Conservation (phyloP, 2,329 filamentous ascomycete genomes). For the Aspergillus ochraceoroseus region DNA sequence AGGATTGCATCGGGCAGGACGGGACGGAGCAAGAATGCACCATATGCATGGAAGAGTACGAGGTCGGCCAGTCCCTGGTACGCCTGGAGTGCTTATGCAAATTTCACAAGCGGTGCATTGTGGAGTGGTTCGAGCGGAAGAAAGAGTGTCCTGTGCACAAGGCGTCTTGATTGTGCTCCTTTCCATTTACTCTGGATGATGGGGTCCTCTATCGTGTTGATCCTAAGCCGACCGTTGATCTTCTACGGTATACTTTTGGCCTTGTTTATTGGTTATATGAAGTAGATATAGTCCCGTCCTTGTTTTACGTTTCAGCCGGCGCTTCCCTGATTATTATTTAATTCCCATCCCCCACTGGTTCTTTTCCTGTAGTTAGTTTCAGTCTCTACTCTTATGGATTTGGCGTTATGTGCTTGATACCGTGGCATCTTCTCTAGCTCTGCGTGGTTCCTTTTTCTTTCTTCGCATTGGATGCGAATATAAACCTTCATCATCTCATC, state of each 20-base stretch:
- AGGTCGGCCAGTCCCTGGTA: slow-evolving; percentile 55
- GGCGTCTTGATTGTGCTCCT: slow-evolving; percentile 21
- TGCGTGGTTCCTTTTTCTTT: too few relatives aligned
- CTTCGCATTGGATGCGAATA: too few relatives aligned
- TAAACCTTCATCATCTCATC: too few relatives aligned
- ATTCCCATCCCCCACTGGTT: background rate
- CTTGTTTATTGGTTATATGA: slow-evolving; percentile 1
- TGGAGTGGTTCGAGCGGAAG: slow-evolving; percentile 57
- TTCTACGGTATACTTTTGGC: too few relatives aligned
- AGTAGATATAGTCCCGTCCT: slow-evolving; percentile 7
- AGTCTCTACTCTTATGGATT: too few relatives aligned
- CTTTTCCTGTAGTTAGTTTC: background rate
- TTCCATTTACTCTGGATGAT: too few relatives aligned
- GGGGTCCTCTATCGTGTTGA: too few relatives aligned
- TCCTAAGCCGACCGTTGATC: background rate
- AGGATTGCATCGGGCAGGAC: slow-evolving; percentile 55
- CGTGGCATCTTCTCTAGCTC: too few relatives aligned
- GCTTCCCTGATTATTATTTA: slow-evolving; percentile 3
- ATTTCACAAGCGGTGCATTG: slow-evolving; percentile 58
- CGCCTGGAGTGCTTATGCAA: slow-evolving; percentile 61
- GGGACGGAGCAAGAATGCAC: slow-evolving; percentile 55
- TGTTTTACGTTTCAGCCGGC: slow-evolving; percentile 10
- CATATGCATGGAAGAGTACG: slow-evolving; percentile 62
- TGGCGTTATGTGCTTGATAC: too few relatives aligned
- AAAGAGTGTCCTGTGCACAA: slow-evolving; percentile 60